These are phyloP conservation scores for Geotrichum klebahnii DNA, from an alignment of 1,139 yeast species.

Conservation along the genomic window DNA sequence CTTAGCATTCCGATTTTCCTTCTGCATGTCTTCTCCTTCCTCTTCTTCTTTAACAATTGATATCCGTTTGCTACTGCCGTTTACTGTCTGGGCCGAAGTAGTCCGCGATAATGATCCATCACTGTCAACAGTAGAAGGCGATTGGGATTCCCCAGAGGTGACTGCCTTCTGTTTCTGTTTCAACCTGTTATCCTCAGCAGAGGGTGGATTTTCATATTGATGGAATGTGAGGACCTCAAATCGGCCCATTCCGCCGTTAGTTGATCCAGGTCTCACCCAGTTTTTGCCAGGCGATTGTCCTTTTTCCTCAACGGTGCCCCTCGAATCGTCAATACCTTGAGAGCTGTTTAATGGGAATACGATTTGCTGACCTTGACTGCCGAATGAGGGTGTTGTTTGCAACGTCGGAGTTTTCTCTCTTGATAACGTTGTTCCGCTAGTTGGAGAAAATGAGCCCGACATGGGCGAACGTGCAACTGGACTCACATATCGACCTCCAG, in stretches of 20 bases:
- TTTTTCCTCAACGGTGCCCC: not conserved
- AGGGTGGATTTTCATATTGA: slow-evolving; percentile 19
- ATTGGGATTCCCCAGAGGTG: not conserved
- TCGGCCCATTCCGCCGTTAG: slow-evolving; percentile 13
- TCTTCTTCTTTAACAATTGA: slow-evolving; percentile 19
- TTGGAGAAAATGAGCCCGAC: slow-evolving; percentile 12
- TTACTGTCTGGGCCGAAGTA: no score
- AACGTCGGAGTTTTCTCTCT: no score
- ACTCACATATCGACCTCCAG: slow-evolving; percentile 6
- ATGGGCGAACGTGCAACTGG: slow-evolving; percentile 13
- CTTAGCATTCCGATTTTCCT: not conserved
- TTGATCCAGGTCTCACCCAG: not conserved
- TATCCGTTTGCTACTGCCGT: slow-evolving; percentile 14
- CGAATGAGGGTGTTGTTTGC: not conserved
- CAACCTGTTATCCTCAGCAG: slow-evolving; percentile 11
- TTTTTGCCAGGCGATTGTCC: not conserved
- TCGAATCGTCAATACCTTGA: no score
- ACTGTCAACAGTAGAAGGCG: not conserved
- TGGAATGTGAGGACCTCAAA: slow-evolving; percentile 21
- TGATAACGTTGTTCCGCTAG: slow-evolving; percentile 5
- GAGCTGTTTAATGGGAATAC: not conserved
- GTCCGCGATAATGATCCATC: not conserved
- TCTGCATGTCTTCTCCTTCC: slow-evolving; percentile 3
- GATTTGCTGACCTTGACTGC: not conserved
- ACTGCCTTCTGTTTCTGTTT: slow-evolving; percentile 1